A percentile compares a stretch with the other conserved stretches of the same genome.
phyloP scores from a whole-genome alignment of 1,284 basidiomycete genomes.

The Papiliotrema terrestris region DNA sequence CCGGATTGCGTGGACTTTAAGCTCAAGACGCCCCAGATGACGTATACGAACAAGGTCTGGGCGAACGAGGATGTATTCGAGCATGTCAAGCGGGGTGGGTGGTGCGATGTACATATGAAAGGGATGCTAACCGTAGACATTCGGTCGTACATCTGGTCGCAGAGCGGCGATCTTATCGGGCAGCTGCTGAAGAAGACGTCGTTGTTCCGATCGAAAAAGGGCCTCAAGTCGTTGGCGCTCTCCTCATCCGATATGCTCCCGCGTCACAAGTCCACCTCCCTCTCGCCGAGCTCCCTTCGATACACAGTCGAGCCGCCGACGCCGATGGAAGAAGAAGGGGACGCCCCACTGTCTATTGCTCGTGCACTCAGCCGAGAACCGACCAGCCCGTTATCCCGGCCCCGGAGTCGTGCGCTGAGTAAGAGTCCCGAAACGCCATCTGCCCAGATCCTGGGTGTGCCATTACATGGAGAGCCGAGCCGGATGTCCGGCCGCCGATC shows the following conservation, averaged over 20 bases:
- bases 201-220: constrained; percentile 37
- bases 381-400: neutral
- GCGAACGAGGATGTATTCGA: constrained; percentile 79
- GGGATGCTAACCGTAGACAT: constrained; percentile 24
- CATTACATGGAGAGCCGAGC: neutral
- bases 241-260: neutral
- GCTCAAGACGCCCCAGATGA: constrained; percentile 56
- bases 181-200: constrained; percentile 46
- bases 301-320: constrained; percentile 11
- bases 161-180: constrained; percentile 45
- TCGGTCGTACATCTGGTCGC: constrained; percentile 44
- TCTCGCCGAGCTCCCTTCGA: constrained; percentile 11
- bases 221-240: constrained; percentile 25
- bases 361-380: constrained; percentile 6
- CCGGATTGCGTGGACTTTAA: constrained; percentile 55
- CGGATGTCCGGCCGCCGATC: neutral
- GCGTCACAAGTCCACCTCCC: neutral
- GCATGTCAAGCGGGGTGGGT: constrained; percentile 72
- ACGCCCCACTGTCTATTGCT: constrained; percentile 1
- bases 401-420: neutral
- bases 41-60: constrained; percentile 84
- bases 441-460: neutral
- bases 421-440: neutral
- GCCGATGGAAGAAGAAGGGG: constrained; percentile 4
- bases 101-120: neutral